A percentile compares a stretch with the other conserved stretches of the same genome.
These are phyloP conservation scores for Ceratobasidium sp. DNA, from an alignment of 1,284 basidiomycete genomes.

Conservation along the genomic window DNA sequence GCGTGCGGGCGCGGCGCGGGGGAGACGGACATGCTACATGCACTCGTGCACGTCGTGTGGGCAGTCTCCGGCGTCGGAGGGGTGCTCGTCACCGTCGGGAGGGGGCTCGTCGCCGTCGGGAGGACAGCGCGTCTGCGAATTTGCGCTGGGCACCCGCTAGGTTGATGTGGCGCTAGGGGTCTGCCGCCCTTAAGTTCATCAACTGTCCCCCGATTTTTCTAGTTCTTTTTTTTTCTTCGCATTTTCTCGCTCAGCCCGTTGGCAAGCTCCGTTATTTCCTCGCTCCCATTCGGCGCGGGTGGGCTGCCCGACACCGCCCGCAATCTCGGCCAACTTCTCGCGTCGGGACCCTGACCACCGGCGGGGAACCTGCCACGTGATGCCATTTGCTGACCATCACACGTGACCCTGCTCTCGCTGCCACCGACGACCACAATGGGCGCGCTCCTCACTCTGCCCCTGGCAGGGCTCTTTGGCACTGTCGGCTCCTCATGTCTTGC, in stretches of 20 bases:
- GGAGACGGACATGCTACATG: slow-evolving; percentile 36
- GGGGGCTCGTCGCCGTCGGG: slow-evolving; percentile 25
- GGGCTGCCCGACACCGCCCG: neutral
- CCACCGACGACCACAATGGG: slow-evolving; percentile 65
- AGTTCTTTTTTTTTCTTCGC: too few relatives aligned
- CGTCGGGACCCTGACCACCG: neutral
- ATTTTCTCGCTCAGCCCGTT: too few relatives aligned
- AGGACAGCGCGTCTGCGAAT: slow-evolving; percentile 29
- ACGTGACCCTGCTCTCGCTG: slow-evolving; percentile 35
- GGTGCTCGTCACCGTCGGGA: slow-evolving; percentile 9
- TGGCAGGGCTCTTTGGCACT: slow-evolving; percentile 80
- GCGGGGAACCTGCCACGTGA: too few relatives aligned
- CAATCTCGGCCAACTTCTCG: neutral
- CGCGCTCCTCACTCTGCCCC: slow-evolving; percentile 84
- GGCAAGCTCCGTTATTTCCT: too few relatives aligned
- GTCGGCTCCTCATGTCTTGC: slow-evolving; percentile 83
- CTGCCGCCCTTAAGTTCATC: slow-evolving; percentile 17
- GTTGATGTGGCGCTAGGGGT: slow-evolving; percentile 38
- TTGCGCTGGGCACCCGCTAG: slow-evolving; percentile 6
- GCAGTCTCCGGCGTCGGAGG: slow-evolving; percentile 9
- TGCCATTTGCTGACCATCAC: neutral
- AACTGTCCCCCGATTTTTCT: neutral
- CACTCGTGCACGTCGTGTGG: neutral
- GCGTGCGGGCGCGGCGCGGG: slow-evolving; percentile 27
- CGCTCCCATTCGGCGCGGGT: too few relatives aligned